Base-by-base conservation (phyloP, 176 grass and related monocot genomes). In the Chrysopogon serrulatus region DNA sequence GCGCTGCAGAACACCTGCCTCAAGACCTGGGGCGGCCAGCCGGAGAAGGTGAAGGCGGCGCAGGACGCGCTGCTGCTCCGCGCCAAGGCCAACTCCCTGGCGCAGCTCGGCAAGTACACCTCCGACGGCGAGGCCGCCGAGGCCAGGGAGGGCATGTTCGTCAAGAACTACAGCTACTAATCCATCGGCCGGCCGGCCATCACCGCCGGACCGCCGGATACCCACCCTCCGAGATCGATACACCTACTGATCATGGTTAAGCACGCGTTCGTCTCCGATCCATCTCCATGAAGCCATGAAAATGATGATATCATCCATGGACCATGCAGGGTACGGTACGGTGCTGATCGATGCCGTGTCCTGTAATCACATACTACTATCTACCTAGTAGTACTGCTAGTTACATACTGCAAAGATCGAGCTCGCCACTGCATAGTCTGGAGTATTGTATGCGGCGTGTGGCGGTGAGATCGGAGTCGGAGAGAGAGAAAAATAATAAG, bases 1-100 rank as follows among this genome's bases (percentile, higher is more conserved):
- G 94, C 94, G 11, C 88, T 96, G n/a, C 94, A 96, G 88, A 92
- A 96, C 80, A 96, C 90, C 28, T 92, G 90, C 61, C 88, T 96
- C 51, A 96, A 96, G 91, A 92, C 94, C 9, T 96, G 94, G 91
- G 90, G 83, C 49, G 91, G 94, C 0, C 73, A 56, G 68, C 88
- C 62, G 1, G 88, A 93, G 81, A 96, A 96, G 36, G 86, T 96
- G 0, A 84, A 80, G 86, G 89, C 84, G 32, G 94, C 94, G 51
- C 94, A 92, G 64, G 94, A 88, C 45, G 48, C 68, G 34, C 89
- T 96, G 35, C 86, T 96, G 54, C 54, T 90, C 19, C 74, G 94
- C 44, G 91, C 88, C 73, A 93, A 91, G 91, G 88, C 86, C 9
- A 93, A 96, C 74, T 96, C 91, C 4, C 86, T 91, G 0, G 94